Percentiles rank a stretch among this genome's conserved stretches.
phyloP scores from a whole-genome alignment of 306 rosid species.

The Fragaria ananassa region DNA sequence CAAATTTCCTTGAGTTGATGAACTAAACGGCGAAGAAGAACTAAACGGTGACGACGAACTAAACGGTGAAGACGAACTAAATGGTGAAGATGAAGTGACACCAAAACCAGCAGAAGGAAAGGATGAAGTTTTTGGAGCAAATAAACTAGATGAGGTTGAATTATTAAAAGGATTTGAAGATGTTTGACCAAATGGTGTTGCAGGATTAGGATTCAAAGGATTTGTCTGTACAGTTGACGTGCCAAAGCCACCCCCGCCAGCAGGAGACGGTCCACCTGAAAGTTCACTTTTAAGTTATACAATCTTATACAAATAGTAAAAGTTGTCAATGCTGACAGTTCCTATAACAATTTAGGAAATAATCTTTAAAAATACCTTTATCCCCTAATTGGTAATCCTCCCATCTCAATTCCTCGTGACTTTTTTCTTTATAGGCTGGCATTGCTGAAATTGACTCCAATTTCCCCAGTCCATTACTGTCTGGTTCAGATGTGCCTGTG shows the following conservation, averaged over 20 bases:
- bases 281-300: background rate
- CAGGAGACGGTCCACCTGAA: constrained; percentile 81
- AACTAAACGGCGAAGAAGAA: constrained; percentile 50
- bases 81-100: constrained; percentile 21
- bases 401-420: constrained; percentile 98
- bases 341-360: background rate
- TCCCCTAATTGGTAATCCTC: constrained; percentile 94
- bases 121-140: constrained; percentile 57
- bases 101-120: constrained; percentile 53
- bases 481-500: constrained; percentile 72
- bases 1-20: constrained; percentile 45
- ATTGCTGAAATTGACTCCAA: constrained; percentile 95
- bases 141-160: constrained; percentile 51
- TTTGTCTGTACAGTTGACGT: constrained; percentile 51
- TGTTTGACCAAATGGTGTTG: constrained; percentile 58
- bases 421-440: constrained; percentile 81
- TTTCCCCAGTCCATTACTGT: constrained; percentile 52
- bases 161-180: constrained; percentile 61
- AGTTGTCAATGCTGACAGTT: background rate
- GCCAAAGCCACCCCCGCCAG: constrained; percentile 53
- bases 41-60: constrained; percentile 50
- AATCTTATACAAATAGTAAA: background rate
- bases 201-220: constrained; percentile 46
- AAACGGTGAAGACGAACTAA: constrained; percentile 54
- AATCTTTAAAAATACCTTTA: constrained; percentile 46